Conservation (phyloP, 176 grass and related monocot species). For the Oryza glaberrima region DNA sequence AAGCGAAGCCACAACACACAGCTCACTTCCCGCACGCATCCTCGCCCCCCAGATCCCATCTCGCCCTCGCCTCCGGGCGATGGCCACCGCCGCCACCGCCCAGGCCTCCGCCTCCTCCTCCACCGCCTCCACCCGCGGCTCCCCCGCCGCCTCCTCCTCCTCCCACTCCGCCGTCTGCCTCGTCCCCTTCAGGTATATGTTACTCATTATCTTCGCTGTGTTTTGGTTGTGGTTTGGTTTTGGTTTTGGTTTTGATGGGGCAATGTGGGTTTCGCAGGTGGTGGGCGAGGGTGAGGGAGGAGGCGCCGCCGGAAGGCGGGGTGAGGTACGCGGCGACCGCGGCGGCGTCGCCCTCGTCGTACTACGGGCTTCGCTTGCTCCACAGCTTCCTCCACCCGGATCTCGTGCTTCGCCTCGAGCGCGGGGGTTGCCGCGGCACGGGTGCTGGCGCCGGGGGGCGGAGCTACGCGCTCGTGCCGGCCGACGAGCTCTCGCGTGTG, state of each 20-base stretch:
- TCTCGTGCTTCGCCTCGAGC: conserved; percentile 72
- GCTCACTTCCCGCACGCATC: conserved; percentile 47
- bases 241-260: neutral
- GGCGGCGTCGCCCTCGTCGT: conserved; percentile 50
- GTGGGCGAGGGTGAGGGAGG: conserved; percentile 67
- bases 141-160: conserved; percentile 15
- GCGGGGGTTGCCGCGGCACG: conserved; percentile 39
- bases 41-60: conserved; percentile 30
- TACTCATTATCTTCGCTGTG: too few species aligned
- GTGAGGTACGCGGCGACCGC: conserved; percentile 61
- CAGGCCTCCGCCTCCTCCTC: conserved; percentile 28
- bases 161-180: conserved; percentile 56
- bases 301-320: conserved; percentile 46
- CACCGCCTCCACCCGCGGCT: conserved; percentile 38
- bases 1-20: conserved; percentile 7
- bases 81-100: conserved; percentile 56
- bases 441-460: neutral
- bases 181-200: conserved; percentile 59
- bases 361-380: conserved; percentile 73
- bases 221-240: neutral
- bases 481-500: conserved; percentile 54
- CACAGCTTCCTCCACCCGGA: conserved; percentile 74
- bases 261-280: conserved; percentile 49
- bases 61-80: neutral
- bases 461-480: conserved; percentile 69